phyloP scores from a whole-genome alignment of 345 rosid genomes.

The Hypericum androsaemum region DNA sequence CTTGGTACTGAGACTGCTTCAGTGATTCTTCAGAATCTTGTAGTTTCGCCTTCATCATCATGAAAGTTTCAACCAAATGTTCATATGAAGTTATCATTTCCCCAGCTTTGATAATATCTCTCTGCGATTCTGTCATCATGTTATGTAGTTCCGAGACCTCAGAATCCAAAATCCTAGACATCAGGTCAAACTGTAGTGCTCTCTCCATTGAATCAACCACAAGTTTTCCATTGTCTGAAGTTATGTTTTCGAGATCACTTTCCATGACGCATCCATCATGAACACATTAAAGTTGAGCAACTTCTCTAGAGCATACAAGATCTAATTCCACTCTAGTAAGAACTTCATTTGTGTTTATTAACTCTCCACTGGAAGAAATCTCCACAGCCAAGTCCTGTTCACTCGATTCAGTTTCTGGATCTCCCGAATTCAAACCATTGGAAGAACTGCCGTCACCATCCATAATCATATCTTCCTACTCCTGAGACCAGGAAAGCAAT shows the following conservation, averaged over 20 bases:
- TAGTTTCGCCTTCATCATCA: constrained; percentile 55
- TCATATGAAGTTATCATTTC: constrained; percentile 33
- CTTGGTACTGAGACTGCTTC: constrained; percentile 44
- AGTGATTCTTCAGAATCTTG: constrained; percentile 44
- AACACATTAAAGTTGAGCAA: constrained; percentile 59
- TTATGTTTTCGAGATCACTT: constrained; percentile 52
- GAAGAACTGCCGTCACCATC: constrained; percentile 27
- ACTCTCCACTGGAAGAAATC: constrained; percentile 26
- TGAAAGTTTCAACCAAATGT: constrained; percentile 34
- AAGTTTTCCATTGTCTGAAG: constrained; percentile 20
- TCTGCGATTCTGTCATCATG: constrained; percentile 27
- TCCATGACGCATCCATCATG: constrained; percentile 69
- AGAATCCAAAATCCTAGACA: constrained; percentile 53
- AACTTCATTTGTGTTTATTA: constrained; percentile 33
- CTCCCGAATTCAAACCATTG: constrained; percentile 40
- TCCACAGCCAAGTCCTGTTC: constrained; percentile 33
- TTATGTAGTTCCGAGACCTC: constrained; percentile 54
- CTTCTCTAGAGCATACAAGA: constrained; percentile 64
- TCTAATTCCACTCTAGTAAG: constrained; percentile 57
- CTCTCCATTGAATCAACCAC: constrained; percentile 32
- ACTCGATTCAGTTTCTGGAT: constrained; percentile 40
- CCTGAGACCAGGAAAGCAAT: too few species aligned
- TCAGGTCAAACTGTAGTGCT: constrained; percentile 58
- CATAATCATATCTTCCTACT: too few species aligned
- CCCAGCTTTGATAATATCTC: constrained; percentile 27